Evolutionary conservation across 2,329 filamentous ascomycete genomes (phyloP), one percentile per base, ranked within the genome.

Genomic region (Penicillium capsulatum): DNA sequence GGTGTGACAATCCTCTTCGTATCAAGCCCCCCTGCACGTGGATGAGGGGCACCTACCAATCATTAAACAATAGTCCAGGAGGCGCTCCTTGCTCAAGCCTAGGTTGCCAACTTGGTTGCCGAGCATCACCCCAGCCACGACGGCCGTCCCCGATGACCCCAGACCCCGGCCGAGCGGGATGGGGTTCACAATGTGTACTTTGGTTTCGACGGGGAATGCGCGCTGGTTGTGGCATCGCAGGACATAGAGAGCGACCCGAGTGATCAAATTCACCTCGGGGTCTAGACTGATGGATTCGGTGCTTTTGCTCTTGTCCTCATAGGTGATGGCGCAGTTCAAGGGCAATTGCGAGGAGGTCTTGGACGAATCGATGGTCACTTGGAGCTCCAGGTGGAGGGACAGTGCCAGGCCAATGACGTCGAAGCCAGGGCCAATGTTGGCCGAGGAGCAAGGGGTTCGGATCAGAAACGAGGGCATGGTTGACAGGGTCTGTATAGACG

Each of bases 31-130:
- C 7, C 9, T 11, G 13, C 29, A n/a, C n/a, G n/a, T 31, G 13
- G 13, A 36, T 17, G 22, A 14, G 29, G 5, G 17, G n/a, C 28
- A 62, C 71, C 51, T 65, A 84, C 83, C 86, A 66, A 96, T 94
- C 92, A 98, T 98, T 52, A 98, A 74, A 61, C 88, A 95, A 65
- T 89, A 98, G 68, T 98, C 92, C 56, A 98, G 83, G 62, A 98
- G 78, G 27, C 92, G 77, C 50, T 87, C 84, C 57, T 86, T 83
- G 42, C 79, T 80, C 48, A 98, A 71, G 31, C 83, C 74, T 45
- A 98, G 75, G 20, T 83, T 77, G 26, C 90, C 91, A 32, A 92
- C 85, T 64, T 94, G 84, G 69, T 92, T 95, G 28, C 84, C 92
- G 31, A 98, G 75, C 65, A 89, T 80, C n/a, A 96, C 91, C 50